A percentile compares a stretch with the other conserved stretches of the same genome.
Conservation (phyloP, 176 grass and related monocot species). For the Eragrostis curvula region DNA sequence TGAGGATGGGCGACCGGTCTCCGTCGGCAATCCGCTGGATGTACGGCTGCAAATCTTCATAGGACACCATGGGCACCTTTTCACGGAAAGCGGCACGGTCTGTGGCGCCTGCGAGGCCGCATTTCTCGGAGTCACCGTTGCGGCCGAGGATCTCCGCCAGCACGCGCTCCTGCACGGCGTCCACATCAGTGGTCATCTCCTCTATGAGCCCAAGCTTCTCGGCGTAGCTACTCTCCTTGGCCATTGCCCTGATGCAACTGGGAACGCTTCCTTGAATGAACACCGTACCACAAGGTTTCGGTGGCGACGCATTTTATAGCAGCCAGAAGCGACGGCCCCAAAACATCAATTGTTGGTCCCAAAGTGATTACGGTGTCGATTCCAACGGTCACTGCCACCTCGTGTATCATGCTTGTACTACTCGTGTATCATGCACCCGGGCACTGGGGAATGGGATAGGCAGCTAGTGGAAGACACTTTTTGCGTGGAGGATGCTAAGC, state of each 20-base stretch:
- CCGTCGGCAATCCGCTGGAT: conserved; percentile 90
- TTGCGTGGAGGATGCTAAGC: too few relatives aligned
- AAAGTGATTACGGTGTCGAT: too few relatives aligned
- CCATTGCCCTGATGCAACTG: not conserved
- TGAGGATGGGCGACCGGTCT: conserved; percentile 75
- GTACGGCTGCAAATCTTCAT: conserved; percentile 88
- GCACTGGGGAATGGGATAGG: too few relatives aligned
- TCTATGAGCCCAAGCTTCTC: conserved; percentile 92
- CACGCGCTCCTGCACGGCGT: conserved; percentile 78
- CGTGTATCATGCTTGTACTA: too few relatives aligned
- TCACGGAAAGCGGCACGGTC: conserved; percentile 71
- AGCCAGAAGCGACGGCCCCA: too few relatives aligned
- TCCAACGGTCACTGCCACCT: too few relatives aligned
- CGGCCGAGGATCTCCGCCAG: conserved; percentile 75
- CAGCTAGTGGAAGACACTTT: too few relatives aligned
- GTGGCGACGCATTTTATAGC: too few relatives aligned
- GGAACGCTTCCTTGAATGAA: too few relatives aligned
- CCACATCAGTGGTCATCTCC: conserved; percentile 67
- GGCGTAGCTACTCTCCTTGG: conserved; percentile 51
- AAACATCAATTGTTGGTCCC: too few relatives aligned
- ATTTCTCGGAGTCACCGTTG: conserved; percentile 77
- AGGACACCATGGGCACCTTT: conserved; percentile 76
- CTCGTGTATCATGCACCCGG: too few relatives aligned
- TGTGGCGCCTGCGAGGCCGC: conserved; percentile 49
- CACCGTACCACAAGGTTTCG: too few relatives aligned